Evolutionary conservation across 1,284 basidiomycete genomes (phyloP).

Genomic region (Leccinum laetum): DNA sequence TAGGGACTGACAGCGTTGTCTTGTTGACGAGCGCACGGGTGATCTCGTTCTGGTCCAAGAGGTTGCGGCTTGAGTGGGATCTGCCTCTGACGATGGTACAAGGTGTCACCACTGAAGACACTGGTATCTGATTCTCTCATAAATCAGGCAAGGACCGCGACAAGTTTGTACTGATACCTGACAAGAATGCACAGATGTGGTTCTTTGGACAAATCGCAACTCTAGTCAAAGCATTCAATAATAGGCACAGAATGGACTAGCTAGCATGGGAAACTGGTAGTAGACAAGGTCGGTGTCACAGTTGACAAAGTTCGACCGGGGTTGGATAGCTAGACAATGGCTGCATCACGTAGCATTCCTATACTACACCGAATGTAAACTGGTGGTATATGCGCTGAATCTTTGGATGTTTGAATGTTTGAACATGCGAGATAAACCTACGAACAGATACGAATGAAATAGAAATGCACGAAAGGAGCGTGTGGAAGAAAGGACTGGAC

Average conservation of each 20-base stretch:
- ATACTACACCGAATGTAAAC: constrained; percentile 20
- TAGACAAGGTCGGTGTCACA: constrained; percentile 6
- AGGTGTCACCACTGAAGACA: constrained; percentile 87
- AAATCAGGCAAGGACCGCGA: constrained; percentile 72
- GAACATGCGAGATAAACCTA: constrained; percentile 16
- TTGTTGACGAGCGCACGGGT: constrained; percentile 81
- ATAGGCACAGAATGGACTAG: constrained; percentile 67
- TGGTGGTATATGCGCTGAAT: constrained; percentile 27
- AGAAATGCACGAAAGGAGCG: constrained; percentile 22
- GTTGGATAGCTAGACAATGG: constrained; percentile 13
- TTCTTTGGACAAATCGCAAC: constrained; percentile 74
- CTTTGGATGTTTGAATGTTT: constrained; percentile 11
- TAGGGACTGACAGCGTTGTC: constrained; percentile 83
- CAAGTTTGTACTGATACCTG: constrained; percentile 75
- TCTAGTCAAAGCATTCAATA: constrained; percentile 75
- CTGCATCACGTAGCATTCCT: constrained; percentile 23
- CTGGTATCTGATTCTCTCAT: constrained; percentile 85
- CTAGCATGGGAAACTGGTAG: constrained; percentile 10
- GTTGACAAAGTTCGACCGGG: background rate
- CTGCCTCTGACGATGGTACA: constrained; percentile 86
- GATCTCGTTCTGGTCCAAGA: constrained; percentile 85
- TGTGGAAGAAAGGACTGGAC: constrained; percentile 12
- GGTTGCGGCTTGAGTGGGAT: constrained; percentile 90
- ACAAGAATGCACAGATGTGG: constrained; percentile 73
- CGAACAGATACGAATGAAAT: constrained; percentile 30